Base-by-base conservation (phyloP, 768 basidiomycete species). In the Mycena pura region DNA sequence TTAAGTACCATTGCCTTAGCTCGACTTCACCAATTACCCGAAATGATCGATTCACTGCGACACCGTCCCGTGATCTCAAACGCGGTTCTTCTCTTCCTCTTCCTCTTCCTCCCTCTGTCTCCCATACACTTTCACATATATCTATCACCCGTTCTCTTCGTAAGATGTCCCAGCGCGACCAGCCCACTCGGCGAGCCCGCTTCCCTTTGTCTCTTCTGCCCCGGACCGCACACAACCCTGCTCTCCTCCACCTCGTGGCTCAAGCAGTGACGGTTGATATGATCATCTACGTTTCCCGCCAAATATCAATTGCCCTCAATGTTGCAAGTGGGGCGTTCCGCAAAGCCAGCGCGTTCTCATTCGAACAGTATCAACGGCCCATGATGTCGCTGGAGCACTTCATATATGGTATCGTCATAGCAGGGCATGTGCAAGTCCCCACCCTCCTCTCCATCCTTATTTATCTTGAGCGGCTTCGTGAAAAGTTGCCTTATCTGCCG, bases 361-460 rank as follows among this genome's bases (percentile, higher is more conserved):
- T 51, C 45, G 51, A 54, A 21, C 51, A 36, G 25, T 55, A 49
- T 25, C 53, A 44, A 70, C 54, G 70, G 19, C 49, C 44, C 6
- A 64, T 80, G 48, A 87, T 93, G 32, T 83, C 88, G 34, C 80
- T 99, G 48, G 86, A 92, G 67, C 83, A 89, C 53, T 99, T 97
- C 75, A 96, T 99, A 73, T 76, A 84, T 54, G 86, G 86, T 70
- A 81, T 99, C 53, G 88, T 95, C 63, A 81, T 86, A 62, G 83
- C 84, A 71, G 92, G 92, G 39, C 92, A 94, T 70, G 95, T 98
- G 46, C 93, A 94, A 73, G 92, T 93, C 6, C 83, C 93, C 25
- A 98, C 95, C 21, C 82, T 99, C 53, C 87, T 97, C 50, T 87
- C 92, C 31, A 97, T 95, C 29, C 82, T 98, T 71, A 81, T 96